Base-by-base conservation (phyloP, 257 asterid species). In the Nicotiana undulata region DNA sequence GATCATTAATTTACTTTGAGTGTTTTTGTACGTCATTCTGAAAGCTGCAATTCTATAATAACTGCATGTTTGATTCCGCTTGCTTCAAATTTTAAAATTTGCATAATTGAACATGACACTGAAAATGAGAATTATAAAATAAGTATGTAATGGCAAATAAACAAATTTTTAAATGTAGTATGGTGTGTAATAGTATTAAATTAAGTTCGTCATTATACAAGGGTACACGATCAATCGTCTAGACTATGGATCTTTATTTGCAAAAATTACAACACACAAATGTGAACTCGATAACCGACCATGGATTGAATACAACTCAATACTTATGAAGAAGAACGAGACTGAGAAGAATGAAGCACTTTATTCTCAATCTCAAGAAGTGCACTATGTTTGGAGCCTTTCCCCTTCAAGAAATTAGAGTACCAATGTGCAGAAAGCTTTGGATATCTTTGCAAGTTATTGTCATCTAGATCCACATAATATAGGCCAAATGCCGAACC, bases 391-490 rank as follows among this genome's bases (percentile, higher is more conserved):
- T 2, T 75, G 28, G 16, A 70, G 87, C 8, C 61, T 74, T 70
- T 82, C 56, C 89, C 87, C 82, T 74, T 82, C 84, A 91, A 82
- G 87, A 91, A 90, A 85, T 75, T 74, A 29, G 92, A 77, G 85
- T 87, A 89, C 89, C 92, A 91, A 6, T 52, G 82, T 3, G 90
- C 89, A 63, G 96, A 91, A 44, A 80, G 82, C 78, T 90, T 91
- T 17, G 76, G 89, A 59, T 87, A 87, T 81, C 94, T 78, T 24
- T 5, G 83, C 6, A 86, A 56, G 6, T 90, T 74, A 65, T 89
- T 72, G 84, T 92, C 93, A 18, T 89, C 86, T 81, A 90, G 83
- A 87, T 91, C 94, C 0, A 91, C 96, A 34, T 88, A 89, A 87
- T 80, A 90, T 66, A 91, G 53, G 10, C 94, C 94, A n/a, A 59